A percentile compares a stretch with the other conserved stretches of the same genome.
Conservation (phyloP, 179 eudicot species). For the Beta lomatogona region DNA sequence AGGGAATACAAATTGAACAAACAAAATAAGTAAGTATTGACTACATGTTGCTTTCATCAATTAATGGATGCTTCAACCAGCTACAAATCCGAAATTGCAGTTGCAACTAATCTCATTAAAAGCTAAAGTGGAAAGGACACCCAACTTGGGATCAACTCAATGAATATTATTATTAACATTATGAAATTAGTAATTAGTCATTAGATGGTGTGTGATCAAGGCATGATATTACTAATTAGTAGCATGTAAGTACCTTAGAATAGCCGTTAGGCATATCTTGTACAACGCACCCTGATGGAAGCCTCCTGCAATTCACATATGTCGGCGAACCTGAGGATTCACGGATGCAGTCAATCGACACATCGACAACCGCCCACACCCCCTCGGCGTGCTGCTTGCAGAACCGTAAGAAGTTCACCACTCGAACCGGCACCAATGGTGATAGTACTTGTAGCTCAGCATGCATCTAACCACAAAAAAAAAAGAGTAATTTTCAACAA, state of each 20-base stretch:
- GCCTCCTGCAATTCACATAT: slow-evolving; percentile 70
- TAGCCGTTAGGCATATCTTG: slow-evolving; percentile 99
- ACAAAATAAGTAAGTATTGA: slow-evolving; percentile 1
- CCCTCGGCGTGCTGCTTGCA: slow-evolving; percentile 97
- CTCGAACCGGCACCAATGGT: slow-evolving; percentile 88
- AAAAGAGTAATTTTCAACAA: not conserved
- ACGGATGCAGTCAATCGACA: slow-evolving; percentile 71
- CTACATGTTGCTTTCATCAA: slow-evolving; percentile 40
- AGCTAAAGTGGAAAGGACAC: slow-evolving; percentile 46
- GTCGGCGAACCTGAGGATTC: slow-evolving; percentile 54
- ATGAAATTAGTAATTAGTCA: not conserved
- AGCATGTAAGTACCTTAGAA: slow-evolving; percentile 62
- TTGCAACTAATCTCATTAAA: slow-evolving; percentile 73
- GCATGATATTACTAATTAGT: not conserved
- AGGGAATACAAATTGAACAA: slow-evolving; percentile 21
- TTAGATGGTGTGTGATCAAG: not conserved
- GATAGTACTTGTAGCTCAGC: slow-evolving; percentile 92
- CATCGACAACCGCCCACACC: slow-evolving; percentile 96
- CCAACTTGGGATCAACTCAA: slow-evolving; percentile 51
- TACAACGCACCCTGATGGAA: slow-evolving; percentile 94
- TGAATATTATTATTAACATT: slow-evolving; percentile 33
- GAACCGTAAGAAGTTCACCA: slow-evolving; percentile 82
- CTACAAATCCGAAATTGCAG: slow-evolving; percentile 51
- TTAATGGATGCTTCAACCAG: slow-evolving; percentile 43
- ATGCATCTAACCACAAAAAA: slow-evolving; percentile 59